Evolutionary conservation across 345 rosid species (phyloP).

Genomic region (Linum tenue): DNA sequence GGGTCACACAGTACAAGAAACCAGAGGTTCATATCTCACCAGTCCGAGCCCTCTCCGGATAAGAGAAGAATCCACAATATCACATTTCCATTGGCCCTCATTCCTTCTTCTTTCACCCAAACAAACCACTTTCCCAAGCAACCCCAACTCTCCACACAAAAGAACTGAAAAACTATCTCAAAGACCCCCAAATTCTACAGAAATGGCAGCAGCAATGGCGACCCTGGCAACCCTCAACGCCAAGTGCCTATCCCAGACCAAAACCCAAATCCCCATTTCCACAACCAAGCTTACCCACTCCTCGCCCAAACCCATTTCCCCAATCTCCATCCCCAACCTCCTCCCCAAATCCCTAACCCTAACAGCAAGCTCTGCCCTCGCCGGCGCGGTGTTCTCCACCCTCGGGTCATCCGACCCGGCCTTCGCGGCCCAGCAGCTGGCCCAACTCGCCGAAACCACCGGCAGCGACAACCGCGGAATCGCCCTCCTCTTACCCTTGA

Average conservation of each 20-base stretch:
- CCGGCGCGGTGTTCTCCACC: conserved; percentile 75
- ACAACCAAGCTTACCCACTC: conserved; percentile 14
- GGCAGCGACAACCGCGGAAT: conserved; percentile 83
- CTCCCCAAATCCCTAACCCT: conserved; percentile 42
- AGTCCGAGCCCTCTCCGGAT: conserved; percentile 31
- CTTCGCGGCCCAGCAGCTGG: conserved; percentile 76
- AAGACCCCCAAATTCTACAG: neutral
- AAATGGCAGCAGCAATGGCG: conserved; percentile 54
- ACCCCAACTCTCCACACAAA: neutral
- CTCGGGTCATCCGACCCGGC: conserved; percentile 65
- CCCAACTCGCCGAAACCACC: conserved; percentile 40
- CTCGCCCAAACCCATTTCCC: conserved; percentile 25
- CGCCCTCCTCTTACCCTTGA: conserved; percentile 68
- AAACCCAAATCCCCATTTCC: conserved; percentile 28
- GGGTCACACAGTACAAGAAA: neutral
- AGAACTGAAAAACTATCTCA: neutral
- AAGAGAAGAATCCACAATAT: conserved; percentile 47
- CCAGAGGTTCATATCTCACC: conserved; percentile 30
- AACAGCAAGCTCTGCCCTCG: conserved; percentile 43
- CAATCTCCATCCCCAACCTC: conserved; percentile 15
- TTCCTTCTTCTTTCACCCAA: conserved; percentile 11
- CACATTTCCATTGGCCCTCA: conserved; percentile 33
- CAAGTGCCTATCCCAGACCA: conserved; percentile 39
- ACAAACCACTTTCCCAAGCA: conserved; percentile 11
- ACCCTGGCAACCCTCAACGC: conserved; percentile 54